Conservation (phyloP, 2,329 filamentous ascomycete species). For the Sporothrix phasma region DNA sequence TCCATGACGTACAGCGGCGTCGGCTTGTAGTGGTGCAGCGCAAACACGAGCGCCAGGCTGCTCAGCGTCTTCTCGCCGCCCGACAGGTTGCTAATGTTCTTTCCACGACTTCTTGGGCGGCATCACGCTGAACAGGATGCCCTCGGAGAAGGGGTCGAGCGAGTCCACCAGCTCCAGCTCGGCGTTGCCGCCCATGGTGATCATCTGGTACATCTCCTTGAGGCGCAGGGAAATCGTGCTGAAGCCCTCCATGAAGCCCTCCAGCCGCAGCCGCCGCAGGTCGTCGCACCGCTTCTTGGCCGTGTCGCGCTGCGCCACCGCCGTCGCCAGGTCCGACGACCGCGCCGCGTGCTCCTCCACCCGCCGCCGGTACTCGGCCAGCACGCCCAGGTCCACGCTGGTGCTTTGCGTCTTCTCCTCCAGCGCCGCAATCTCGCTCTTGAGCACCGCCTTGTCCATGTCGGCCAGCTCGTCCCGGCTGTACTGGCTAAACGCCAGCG, state of each 20-base stretch:
- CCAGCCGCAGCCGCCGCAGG: slow-evolving; percentile 76
- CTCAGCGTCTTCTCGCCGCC: slow-evolving; percentile 97
- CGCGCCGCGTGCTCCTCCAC: slow-evolving; percentile 32
- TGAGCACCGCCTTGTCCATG: slow-evolving; percentile 53
- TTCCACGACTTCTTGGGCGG: slow-evolving; percentile 99
- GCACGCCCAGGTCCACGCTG: slow-evolving; percentile 76
- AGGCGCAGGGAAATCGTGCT: slow-evolving; percentile 83
- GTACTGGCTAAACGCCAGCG: slow-evolving; percentile 59
- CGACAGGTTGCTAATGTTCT: slow-evolving; percentile 92
- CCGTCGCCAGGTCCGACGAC: slow-evolving; percentile 72
- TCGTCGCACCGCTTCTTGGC: slow-evolving; percentile 92
- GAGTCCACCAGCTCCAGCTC: slow-evolving; percentile 95
- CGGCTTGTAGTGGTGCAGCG: slow-evolving; percentile 93
- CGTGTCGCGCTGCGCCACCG: slow-evolving; percentile 67
- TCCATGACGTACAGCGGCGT: slow-evolving; percentile 99
- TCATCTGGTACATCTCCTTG: slow-evolving; percentile 99
- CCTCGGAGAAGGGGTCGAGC: slow-evolving; percentile 91
- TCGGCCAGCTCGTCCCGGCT: slow-evolving; percentile 60
- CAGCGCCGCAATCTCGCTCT: slow-evolving; percentile 51
- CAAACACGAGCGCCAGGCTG: slow-evolving; percentile 91
- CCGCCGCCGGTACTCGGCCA: slow-evolving; percentile 32
- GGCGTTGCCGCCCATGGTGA: slow-evolving; percentile 97
- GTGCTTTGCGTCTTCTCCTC: slow-evolving; percentile 71
- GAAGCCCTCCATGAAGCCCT: slow-evolving; percentile 98
- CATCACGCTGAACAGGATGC: slow-evolving; percentile 96